phyloP scores from a whole-genome alignment of 208 protist genomes.

The Acanthamoeba culbertsoni region DNA sequence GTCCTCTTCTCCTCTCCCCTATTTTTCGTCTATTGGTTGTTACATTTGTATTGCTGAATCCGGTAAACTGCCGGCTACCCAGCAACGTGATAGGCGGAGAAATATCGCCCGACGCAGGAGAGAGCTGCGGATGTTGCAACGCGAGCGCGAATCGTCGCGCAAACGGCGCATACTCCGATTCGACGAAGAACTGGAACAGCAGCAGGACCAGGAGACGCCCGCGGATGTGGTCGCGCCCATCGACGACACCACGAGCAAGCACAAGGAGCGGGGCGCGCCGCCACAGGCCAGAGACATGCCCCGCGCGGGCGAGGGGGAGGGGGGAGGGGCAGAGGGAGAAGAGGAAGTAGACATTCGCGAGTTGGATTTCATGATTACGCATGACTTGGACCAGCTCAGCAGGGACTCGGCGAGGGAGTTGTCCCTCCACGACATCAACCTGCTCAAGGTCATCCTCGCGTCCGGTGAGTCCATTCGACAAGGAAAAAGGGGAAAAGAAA shows the following conservation, averaged over 20 bases:
- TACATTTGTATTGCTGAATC: not conserved
- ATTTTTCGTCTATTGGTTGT: not conserved
- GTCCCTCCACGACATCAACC: conserved; percentile 57
- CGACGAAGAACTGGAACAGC: not conserved
- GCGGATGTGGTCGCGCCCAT: too few species aligned
- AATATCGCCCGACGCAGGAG: not conserved
- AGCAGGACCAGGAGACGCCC: not conserved
- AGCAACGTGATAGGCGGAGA: not conserved
- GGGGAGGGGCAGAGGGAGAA: not conserved
- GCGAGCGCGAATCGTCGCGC: not conserved
- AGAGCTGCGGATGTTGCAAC: not conserved
- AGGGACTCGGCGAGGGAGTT: not conserved
- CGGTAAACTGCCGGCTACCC: too few species aligned
- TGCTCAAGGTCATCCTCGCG: conserved; percentile 60
- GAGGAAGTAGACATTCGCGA: not conserved
- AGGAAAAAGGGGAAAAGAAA: too few species aligned
- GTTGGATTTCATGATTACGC: conserved; percentile 41
- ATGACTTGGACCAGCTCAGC: conserved; percentile 22
- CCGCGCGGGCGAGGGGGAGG: not conserved
- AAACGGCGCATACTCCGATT: conserved; percentile 37
- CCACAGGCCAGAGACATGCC: not conserved
- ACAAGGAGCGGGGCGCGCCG: not conserved
- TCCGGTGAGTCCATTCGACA: too few species aligned
- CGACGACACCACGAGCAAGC: not conserved
- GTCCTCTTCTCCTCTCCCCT: too few species aligned